Evolutionary conservation across 768 basidiomycete genomes (phyloP).

Genomic region (Pleurotus salmoneostramineus): DNA sequence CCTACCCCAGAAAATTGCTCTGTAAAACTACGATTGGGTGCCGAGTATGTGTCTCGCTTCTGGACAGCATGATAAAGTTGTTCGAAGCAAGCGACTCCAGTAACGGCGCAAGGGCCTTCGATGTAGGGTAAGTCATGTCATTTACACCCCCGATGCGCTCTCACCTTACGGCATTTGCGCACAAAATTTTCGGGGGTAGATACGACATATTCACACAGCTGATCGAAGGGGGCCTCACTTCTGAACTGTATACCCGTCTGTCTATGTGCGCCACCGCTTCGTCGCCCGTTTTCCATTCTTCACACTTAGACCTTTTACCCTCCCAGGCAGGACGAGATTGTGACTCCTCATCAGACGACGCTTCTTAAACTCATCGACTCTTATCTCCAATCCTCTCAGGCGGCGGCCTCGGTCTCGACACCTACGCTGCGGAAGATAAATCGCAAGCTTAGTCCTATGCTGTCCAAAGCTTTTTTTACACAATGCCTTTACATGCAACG

Average conservation of each 20-base stretch:
- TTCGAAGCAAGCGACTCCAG: slow-evolving; percentile 65
- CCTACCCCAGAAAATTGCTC: slow-evolving; percentile 42
- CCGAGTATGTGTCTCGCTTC: slow-evolving; percentile 61
- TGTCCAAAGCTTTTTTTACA: slow-evolving; percentile 58
- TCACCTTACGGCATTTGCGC: slow-evolving; percentile 2
- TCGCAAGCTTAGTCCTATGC: slow-evolving; percentile 47
- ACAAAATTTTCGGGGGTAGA: slow-evolving; percentile 26
- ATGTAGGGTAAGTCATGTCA: slow-evolving; percentile 55
- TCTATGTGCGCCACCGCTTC: slow-evolving; percentile 45
- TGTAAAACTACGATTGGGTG: slow-evolving; percentile 50
- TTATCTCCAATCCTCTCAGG: slow-evolving; percentile 58
- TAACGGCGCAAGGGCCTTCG: slow-evolving; percentile 67
- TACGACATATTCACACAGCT: slow-evolving; percentile 64
- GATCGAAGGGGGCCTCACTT: slow-evolving; percentile 55
- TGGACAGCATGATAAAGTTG: slow-evolving; percentile 69
- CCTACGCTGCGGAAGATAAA: slow-evolving; percentile 32
- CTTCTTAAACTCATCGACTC: slow-evolving; percentile 86
- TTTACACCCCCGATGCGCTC: slow-evolving; percentile 6
- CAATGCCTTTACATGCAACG: slow-evolving; percentile 54
- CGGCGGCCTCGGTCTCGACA: slow-evolving; percentile 22
- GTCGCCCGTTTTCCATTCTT: slow-evolving; percentile 9
- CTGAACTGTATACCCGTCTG: slow-evolving; percentile 57
- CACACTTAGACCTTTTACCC: slow-evolving; percentile 3
- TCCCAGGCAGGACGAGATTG: slow-evolving; percentile 53
- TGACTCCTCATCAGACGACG: slow-evolving; percentile 84